These are phyloP conservation scores for Cadophora sp. DNA, from an alignment of 2,329 filamentous ascomycete species.

Conservation along the genomic window DNA sequence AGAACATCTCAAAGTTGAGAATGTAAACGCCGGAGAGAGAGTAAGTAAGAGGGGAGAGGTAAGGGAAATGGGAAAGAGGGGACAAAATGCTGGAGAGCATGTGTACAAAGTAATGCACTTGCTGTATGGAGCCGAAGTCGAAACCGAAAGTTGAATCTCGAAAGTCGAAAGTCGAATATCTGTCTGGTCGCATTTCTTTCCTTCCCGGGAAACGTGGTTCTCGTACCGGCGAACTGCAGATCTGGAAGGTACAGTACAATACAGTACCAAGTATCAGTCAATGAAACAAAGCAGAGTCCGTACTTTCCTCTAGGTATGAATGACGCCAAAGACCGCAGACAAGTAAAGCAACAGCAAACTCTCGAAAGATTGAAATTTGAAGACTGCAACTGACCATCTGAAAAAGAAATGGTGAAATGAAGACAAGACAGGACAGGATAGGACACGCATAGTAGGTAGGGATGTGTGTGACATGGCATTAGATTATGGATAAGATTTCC, in stretches of 20 bases:
- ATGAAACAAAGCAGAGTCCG: not conserved
- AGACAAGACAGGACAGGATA: too few relatives aligned
- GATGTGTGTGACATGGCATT: not conserved
- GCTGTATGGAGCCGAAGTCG: not conserved
- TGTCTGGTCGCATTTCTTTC: not conserved
- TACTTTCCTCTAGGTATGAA: not conserved
- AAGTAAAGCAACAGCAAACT: not conserved
- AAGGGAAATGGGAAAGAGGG: not conserved
- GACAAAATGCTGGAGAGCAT: not conserved
- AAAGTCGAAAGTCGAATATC: too few relatives aligned
- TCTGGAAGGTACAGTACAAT: not conserved
- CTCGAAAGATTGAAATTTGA: not conserved
- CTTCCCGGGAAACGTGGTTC: not conserved
- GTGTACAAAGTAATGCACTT: not conserved
- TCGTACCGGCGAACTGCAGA: not conserved
- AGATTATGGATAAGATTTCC: not conserved
- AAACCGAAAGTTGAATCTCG: not conserved
- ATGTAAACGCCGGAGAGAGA: too few relatives aligned
- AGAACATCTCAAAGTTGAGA: too few relatives aligned
- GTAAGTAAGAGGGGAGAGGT: not conserved
- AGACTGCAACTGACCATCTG: not conserved
- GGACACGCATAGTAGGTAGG: not conserved
- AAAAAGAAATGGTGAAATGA: too few relatives aligned
- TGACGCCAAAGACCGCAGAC: not conserved
- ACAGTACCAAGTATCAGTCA: too few relatives aligned